Percentiles rank a stretch among this genome's conserved stretches.
Conservation (phyloP, 140 eudicot genomes). For the Cichorium intybus region DNA sequence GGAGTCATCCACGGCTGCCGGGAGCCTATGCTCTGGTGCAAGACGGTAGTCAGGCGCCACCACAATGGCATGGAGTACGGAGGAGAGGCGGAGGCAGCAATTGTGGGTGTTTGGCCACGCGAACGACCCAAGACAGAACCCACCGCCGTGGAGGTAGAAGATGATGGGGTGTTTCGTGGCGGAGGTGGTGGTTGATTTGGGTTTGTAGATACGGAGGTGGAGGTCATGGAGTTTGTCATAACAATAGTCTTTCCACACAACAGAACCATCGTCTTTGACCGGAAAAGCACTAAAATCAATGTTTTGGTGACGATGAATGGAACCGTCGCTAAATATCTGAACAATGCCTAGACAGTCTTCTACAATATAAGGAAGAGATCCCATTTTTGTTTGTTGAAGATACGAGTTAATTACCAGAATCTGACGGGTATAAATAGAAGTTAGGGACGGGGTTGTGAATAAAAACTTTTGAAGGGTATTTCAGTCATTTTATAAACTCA, state of each 20-base stretch:
- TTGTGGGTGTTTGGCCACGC: constrained; percentile 75
- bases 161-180: constrained; percentile 45
- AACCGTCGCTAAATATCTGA: constrained; percentile 67
- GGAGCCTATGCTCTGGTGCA: constrained; percentile 83
- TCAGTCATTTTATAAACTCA: not conserved
- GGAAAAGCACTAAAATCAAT: constrained; percentile 24
- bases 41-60: constrained; percentile 85
- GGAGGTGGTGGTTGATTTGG: constrained; percentile 23
- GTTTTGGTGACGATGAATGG: constrained; percentile 40
- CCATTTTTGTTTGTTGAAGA: constrained; percentile 26
- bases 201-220: constrained; percentile 64
- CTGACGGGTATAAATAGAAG: constrained; percentile 27
- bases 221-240: constrained; percentile 47
- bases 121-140: constrained; percentile 74
- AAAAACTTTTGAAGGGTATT: not conserved
- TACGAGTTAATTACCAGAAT: constrained; percentile 6
- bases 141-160: constrained; percentile 78
- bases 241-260: constrained; percentile 53
- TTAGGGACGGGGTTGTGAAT: not conserved
- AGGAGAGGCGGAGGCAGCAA: constrained; percentile 63
- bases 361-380: constrained; percentile 51
- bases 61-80: constrained; percentile 51
- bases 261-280: constrained; percentile 52
- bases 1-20: constrained; percentile 77
- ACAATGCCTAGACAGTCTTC: constrained; percentile 68